A percentile compares a stretch with the other conserved stretches of the same genome.
phyloP scores from a whole-genome alignment of 2,329 filamentous ascomycete genomes.

The Colletotrichum limetticola region DNA sequence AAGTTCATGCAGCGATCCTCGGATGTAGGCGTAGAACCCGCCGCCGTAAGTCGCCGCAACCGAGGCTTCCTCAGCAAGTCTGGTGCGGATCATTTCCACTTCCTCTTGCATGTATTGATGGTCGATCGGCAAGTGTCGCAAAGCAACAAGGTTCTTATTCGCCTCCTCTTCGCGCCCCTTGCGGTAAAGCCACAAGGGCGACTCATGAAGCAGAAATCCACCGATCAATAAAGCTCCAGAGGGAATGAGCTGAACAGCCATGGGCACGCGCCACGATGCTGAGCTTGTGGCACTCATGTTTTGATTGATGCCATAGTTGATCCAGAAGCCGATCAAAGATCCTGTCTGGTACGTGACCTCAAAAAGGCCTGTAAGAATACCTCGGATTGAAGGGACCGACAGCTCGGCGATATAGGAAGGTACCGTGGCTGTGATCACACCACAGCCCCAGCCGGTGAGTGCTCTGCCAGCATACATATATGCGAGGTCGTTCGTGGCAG shows the following conservation, averaged over 20 bases:
- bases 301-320: constrained; percentile 56
- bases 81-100: constrained; percentile 54
- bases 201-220: constrained; percentile 51
- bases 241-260: constrained; percentile 59
- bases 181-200: constrained; percentile 38
- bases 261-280: constrained; percentile 59
- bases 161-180: constrained; percentile 38
- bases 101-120: constrained; percentile 58
- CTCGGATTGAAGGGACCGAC: constrained; percentile 67
- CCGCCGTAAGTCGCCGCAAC: constrained; percentile 46
- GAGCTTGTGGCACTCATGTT: constrained; percentile 46
- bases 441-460: constrained; percentile 66
- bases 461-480: constrained; percentile 65
- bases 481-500: constrained; percentile 51
- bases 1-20: constrained; percentile 47
- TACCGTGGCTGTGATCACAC: constrained; percentile 67
- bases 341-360: constrained; percentile 66
- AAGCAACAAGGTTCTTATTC: constrained; percentile 49
- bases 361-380: constrained; percentile 65
- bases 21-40: constrained; percentile 47
- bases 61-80: constrained; percentile 47
- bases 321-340: constrained; percentile 62
- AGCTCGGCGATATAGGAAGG: constrained; percentile 74
- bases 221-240: constrained; percentile 54
- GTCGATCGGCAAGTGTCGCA: constrained; percentile 56